Conservation (phyloP, 1,284 basidiomycete genomes). For the Ceratobasidium sp. region DNA sequence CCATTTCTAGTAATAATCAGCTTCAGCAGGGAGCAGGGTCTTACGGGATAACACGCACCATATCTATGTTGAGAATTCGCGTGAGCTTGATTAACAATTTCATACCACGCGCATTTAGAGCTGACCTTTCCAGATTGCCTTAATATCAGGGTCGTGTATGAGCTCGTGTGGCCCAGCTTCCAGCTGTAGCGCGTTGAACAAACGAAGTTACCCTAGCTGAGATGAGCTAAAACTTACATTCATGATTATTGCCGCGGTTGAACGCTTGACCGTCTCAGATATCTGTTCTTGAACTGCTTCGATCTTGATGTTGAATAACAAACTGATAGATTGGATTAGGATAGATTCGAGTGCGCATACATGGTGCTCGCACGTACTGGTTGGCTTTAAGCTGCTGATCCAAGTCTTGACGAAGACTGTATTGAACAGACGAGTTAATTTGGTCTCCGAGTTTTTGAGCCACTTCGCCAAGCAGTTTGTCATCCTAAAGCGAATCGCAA, state of each 20-base stretch:
- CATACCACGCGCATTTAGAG: no score
- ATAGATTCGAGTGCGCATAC: constrained; percentile 1
- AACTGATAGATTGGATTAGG: background rate
- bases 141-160: constrained; percentile 19
- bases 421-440: constrained; percentile 22
- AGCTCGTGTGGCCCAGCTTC: constrained; percentile 25
- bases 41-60: background rate
- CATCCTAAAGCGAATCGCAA: background rate
- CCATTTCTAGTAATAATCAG: constrained; percentile 11
- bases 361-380: background rate
- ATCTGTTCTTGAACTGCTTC: constrained; percentile 27
- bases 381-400: constrained; percentile 16
- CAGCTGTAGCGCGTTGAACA: background rate
- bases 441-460: constrained; percentile 29
- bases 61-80: background rate
- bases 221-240: background rate
- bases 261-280: constrained; percentile 19
- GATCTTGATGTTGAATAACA: constrained; percentile 24
- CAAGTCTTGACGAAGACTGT: constrained; percentile 21
- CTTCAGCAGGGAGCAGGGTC: background rate
- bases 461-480: constrained; percentile 7
- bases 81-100: background rate
- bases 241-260: constrained; percentile 16
- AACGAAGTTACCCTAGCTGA: background rate
- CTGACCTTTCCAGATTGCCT: constrained; percentile 24